Percentiles rank a stretch among this genome's conserved stretches.
Evolutionary conservation across 495 filamentous ascomycete genomes (phyloP).

Genomic region (Lentithecium fluviatile): DNA sequence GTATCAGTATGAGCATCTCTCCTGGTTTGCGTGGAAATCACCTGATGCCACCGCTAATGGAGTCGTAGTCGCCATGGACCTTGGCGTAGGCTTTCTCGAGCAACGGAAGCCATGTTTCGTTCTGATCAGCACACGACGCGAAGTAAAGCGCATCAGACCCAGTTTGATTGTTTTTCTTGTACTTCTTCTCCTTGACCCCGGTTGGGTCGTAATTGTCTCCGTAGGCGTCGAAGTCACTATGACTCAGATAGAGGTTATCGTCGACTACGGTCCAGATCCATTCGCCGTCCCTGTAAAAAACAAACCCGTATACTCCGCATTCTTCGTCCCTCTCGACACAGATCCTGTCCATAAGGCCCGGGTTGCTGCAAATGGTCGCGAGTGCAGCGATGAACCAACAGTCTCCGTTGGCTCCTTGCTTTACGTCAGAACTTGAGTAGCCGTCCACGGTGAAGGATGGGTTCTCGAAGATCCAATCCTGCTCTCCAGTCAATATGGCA

Average conservation of each 20-base stretch:
- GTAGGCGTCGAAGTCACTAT: conserved; percentile 71
- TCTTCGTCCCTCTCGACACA: conserved; percentile 79
- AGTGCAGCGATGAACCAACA: conserved; percentile 91
- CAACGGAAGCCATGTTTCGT: conserved; percentile 92
- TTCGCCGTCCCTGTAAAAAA: conserved; percentile 86
- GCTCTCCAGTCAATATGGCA: background rate
- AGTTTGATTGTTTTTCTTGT: conserved; percentile 48
- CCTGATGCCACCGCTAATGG: conserved; percentile 74
- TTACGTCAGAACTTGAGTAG: conserved; percentile 57
- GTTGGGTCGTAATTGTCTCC: conserved; percentile 31
- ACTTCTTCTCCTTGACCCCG: conserved; percentile 23
- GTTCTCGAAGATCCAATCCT: conserved; percentile 35
- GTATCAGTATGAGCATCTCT: background rate
- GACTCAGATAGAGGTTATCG: conserved; percentile 73
- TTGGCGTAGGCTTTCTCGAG: conserved; percentile 97
- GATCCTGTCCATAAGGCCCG: conserved; percentile 71
- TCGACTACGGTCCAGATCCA: conserved; percentile 90
- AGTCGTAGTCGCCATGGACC: conserved; percentile 80
- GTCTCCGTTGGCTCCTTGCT: conserved; percentile 75
- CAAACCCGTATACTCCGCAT: conserved; percentile 90
- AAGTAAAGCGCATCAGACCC: conserved; percentile 80
- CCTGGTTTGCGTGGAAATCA: background rate
- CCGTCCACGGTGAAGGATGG: conserved; percentile 33
- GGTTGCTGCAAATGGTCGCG: conserved; percentile 76
- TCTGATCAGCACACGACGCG: conserved; percentile 76